phyloP scores from a whole-genome alignment of 2,329 filamentous ascomycete genomes.

The Chalaropsis thielavioides region DNA sequence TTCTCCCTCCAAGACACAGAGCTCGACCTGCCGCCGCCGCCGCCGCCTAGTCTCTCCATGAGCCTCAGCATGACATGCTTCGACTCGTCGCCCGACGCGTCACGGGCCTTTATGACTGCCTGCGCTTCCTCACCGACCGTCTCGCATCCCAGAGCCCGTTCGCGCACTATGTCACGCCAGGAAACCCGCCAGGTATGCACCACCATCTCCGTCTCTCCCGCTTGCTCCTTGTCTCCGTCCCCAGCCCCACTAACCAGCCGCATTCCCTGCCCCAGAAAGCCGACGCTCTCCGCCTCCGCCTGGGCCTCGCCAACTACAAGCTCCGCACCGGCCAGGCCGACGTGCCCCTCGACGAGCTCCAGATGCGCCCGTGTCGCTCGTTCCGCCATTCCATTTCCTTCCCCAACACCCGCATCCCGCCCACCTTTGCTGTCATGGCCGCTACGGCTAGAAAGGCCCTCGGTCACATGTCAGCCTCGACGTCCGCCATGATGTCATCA shows the following conservation, averaged over 20 bases:
- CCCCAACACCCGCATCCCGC: constrained; percentile 45
- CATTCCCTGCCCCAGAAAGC: constrained; percentile 36
- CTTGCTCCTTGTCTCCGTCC: not conserved
- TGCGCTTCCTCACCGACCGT: constrained; percentile 12
- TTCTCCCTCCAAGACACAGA: constrained; percentile 5
- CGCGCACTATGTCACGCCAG: constrained; percentile 11
- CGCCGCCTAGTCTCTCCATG: not conserved
- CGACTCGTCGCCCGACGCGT: constrained; percentile 14
- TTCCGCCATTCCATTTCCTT: constrained; percentile 48
- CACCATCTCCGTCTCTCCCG: not conserved
- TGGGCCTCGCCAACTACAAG: constrained; percentile 61
- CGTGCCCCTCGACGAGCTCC: constrained; percentile 47
- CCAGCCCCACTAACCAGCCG: constrained; percentile 5
- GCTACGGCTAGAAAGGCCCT: not conserved
- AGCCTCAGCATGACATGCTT: constrained; percentile 8
- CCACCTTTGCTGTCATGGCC: constrained; percentile 19
- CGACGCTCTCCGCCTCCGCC: constrained; percentile 51
- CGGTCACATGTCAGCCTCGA: not conserved
- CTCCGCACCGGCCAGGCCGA: constrained; percentile 56
- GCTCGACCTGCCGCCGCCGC: not conserved
- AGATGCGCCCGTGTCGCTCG: constrained; percentile 41
- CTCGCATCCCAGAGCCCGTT: not conserved
- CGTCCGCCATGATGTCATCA: constrained; percentile 10
- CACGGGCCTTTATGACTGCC: constrained; percentile 12
- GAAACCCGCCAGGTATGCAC: constrained; percentile 28